A percentile compares a stretch with the other conserved stretches of the same genome.
These are phyloP conservation scores for Chaetothyriales sp. DNA, from an alignment of 2,329 filamentous ascomycete genomes.

Conservation along the genomic window DNA sequence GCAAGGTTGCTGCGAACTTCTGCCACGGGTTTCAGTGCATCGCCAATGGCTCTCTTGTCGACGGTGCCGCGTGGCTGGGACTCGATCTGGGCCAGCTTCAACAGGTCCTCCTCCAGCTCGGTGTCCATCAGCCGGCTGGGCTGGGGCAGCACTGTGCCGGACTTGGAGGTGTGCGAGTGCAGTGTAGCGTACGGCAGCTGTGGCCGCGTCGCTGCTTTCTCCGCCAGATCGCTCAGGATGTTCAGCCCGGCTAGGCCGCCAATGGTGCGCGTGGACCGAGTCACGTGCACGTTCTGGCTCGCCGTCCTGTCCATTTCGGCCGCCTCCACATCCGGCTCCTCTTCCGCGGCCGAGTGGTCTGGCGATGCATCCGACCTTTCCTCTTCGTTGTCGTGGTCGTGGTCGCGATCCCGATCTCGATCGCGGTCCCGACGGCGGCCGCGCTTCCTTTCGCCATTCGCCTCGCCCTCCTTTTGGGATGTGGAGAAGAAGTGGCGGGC, in stretches of 20 bases:
- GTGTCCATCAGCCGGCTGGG: constrained; percentile 32
- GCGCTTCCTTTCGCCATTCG: constrained; percentile 21
- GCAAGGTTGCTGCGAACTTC: constrained; percentile 25
- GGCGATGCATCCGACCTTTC: constrained; percentile 26
- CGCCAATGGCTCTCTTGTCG: constrained; percentile 28
- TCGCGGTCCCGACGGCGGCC: constrained; percentile 17
- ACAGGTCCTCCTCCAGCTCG: constrained; percentile 34
- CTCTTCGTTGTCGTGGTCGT: constrained; percentile 24
- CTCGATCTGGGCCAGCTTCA: constrained; percentile 28
- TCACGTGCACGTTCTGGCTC: constrained; percentile 44
- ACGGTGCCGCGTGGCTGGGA: constrained; percentile 28
- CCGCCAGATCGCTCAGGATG: constrained; percentile 43
- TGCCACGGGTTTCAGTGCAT: constrained; percentile 17
- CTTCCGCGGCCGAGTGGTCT: constrained; percentile 30
- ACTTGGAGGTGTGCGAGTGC: constrained; percentile 32
- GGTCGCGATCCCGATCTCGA: not conserved
- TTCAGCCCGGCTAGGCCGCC: constrained; percentile 37
- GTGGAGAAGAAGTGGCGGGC: constrained; percentile 46
- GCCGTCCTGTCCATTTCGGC: constrained; percentile 49
- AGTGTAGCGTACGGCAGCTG: constrained; percentile 34
- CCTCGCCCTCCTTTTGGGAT: constrained; percentile 26
- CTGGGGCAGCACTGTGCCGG: constrained; percentile 25
- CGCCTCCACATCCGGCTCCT: constrained; percentile 29
- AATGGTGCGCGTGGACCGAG: constrained; percentile 38
- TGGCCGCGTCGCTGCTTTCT: constrained; percentile 33